A percentile compares a stretch with the other conserved stretches of the same genome.
Conservation (phyloP, 2,329 filamentous ascomycete genomes). For the Colletotrichum lini region DNA sequence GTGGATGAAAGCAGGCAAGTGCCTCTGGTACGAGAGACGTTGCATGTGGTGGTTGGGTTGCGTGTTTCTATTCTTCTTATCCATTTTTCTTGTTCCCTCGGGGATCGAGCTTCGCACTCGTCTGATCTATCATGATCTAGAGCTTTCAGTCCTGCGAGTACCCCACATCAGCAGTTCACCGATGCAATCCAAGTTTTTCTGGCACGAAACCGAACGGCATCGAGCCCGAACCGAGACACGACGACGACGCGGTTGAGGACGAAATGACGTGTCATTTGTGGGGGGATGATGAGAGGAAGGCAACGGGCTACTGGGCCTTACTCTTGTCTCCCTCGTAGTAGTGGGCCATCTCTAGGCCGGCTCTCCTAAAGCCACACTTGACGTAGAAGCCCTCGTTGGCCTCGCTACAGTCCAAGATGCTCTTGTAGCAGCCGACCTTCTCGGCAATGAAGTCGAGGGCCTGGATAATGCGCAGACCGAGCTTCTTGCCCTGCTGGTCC, state of each 20-base stretch:
- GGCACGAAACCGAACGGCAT: slow-evolving; percentile 2
- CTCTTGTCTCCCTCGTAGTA: slow-evolving; percentile 79
- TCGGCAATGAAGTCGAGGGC: slow-evolving; percentile 91
- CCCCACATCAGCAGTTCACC: slow-evolving; percentile 33
- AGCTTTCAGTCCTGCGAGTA: slow-evolving; percentile 20
- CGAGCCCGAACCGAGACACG: neutral
- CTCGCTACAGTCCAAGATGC: slow-evolving; percentile 96
- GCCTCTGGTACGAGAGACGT: neutral
- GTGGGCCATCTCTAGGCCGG: slow-evolving; percentile 96
- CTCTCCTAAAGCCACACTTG: slow-evolving; percentile 95
- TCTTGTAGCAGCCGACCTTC: slow-evolving; percentile 95
- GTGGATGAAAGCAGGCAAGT: slow-evolving; percentile 5
- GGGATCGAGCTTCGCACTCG: slow-evolving; percentile 9
- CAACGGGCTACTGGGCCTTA: slow-evolving; percentile 53
- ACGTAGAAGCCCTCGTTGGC: slow-evolving; percentile 98
- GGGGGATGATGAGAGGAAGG: slow-evolving; percentile 17
- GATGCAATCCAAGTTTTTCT: slow-evolving; percentile 17
- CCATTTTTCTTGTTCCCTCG: slow-evolving; percentile 16
- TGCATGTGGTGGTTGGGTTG: neutral
- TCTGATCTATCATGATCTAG: slow-evolving; percentile 13
- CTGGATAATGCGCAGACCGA: slow-evolving; percentile 93
- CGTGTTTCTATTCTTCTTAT: slow-evolving; percentile 13
- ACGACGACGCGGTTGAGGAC: neutral
- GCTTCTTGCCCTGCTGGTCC: slow-evolving; percentile 97
- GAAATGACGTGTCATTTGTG: neutral